Evolutionary conservation across 441 rosid species (phyloP).

Genomic region (Macaranga tanarius): DNA sequence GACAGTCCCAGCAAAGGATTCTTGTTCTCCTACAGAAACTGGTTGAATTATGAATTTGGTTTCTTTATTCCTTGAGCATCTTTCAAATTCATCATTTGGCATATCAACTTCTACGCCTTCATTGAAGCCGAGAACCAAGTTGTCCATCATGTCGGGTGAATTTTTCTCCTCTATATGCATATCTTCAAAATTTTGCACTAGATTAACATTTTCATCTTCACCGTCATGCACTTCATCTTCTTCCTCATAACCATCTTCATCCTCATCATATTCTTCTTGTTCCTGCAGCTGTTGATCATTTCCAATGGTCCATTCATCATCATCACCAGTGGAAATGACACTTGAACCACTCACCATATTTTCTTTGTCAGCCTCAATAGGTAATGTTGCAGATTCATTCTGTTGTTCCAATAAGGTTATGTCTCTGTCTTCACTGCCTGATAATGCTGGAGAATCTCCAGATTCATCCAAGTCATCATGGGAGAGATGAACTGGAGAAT

Average conservation of each 20-base stretch:
- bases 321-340: constrained; percentile 63
- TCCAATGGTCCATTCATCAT: constrained; percentile 84
- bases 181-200: constrained; percentile 56
- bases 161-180: constrained; percentile 60
- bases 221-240: constrained; percentile 78
- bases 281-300: constrained; percentile 65
- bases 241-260: constrained; percentile 80
- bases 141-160: constrained; percentile 46
- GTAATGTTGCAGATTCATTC: constrained; percentile 37
- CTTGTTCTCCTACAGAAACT: constrained; percentile 44
- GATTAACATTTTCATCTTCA: constrained; percentile 58
- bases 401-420: constrained; percentile 36
- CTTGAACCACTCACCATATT: constrained; percentile 47
- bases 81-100: constrained; percentile 76
- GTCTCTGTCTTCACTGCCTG: constrained; percentile 45
- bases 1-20: constrained; percentile 37
- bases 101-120: constrained; percentile 86
- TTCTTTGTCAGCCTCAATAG: constrained; percentile 45
- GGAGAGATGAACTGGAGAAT: constrained; percentile 86
- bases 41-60: constrained; percentile 41
- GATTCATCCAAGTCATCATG: constrained; percentile 95
- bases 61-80: constrained; percentile 51
- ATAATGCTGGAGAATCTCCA: constrained; percentile 54
- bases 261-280: constrained; percentile 96
- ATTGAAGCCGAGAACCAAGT: constrained; percentile 80